A percentile compares a stretch with the other conserved stretches of the same genome.
Evolutionary conservation across 2,329 filamentous ascomycete species (phyloP).

Genomic region (Helotiales sp.): DNA sequence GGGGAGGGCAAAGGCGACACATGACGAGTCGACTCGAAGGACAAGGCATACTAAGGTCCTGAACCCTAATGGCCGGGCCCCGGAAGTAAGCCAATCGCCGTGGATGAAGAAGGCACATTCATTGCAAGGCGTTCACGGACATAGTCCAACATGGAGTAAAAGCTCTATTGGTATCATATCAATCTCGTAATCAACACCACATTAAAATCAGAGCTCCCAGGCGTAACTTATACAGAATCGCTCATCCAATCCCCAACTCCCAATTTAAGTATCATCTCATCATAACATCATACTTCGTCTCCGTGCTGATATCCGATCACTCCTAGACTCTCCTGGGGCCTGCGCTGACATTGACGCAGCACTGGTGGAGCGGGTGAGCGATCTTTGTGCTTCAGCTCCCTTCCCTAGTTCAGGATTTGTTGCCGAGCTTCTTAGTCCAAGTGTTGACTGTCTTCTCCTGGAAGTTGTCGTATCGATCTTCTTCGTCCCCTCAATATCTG

Average conservation of each 20-base stretch:
- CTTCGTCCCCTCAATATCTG: constrained; percentile 25
- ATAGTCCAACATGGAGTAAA: constrained; percentile 12
- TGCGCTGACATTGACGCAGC: constrained; percentile 16
- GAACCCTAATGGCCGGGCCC: neutral
- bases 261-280: constrained; percentile 14
- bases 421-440: constrained; percentile 23
- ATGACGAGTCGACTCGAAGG: neutral
- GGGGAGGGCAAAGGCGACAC: neutral
- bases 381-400: constrained; percentile 19
- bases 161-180: constrained; percentile 33
- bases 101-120: neutral
- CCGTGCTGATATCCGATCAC: constrained; percentile 32
- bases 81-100: neutral
- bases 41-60: neutral
- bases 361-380: constrained; percentile 23
- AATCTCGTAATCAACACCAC: constrained; percentile 18
- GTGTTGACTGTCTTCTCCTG: constrained; percentile 32
- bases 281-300: constrained; percentile 39
- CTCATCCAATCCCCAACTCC: constrained; percentile 21
- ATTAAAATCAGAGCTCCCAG: constrained; percentile 1
- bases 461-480: constrained; percentile 13
- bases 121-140: constrained; percentile 3
- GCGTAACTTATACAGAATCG: constrained; percentile 21
- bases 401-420: constrained; percentile 13
- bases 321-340: constrained; percentile 21